A percentile compares a stretch with the other conserved stretches of the same genome.
These are phyloP conservation scores for Orbilia javanica DNA, from an alignment of 2,329 filamentous ascomycete genomes.

Conservation along the genomic window DNA sequence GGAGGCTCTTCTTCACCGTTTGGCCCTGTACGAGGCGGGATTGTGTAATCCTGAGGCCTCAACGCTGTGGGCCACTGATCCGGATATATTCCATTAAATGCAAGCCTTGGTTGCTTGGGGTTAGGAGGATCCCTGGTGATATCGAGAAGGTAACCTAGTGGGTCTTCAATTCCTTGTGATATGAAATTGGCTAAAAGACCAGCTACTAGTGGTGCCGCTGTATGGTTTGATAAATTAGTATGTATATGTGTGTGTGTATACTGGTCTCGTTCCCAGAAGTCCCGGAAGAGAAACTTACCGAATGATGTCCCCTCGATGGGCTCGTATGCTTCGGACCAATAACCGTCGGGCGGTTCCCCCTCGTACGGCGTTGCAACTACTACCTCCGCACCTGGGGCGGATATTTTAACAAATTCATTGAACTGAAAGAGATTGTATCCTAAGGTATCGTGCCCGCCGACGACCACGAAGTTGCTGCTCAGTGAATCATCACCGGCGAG, in stretches of 20 bases:
- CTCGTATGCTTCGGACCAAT: not conserved
- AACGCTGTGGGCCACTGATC: slow-evolving; percentile 9
- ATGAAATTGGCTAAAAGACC: slow-evolving; percentile 28
- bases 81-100: slow-evolving; percentile 31
- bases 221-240: no score
- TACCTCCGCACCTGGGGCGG: not conserved
- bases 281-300: not conserved
- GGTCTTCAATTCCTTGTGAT: not conserved
- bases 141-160: not conserved
- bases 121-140: not conserved
- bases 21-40: no score
- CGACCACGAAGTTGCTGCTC: not conserved
- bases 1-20: not conserved
- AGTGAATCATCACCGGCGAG: not conserved
- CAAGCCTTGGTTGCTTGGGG: not conserved
- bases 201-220: slow-evolving; percentile 16
- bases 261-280: not conserved
- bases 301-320: not conserved
- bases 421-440: not conserved
- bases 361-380: not conserved
- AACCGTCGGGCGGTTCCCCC: not conserved
- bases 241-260: no score
- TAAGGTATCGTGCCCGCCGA: not conserved
- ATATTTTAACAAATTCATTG: not conserved
- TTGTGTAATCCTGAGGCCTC: not conserved